Evolutionary conservation across 2,329 filamentous ascomycete species (phyloP).

Genomic region (Amylocarpus encephaloides): DNA sequence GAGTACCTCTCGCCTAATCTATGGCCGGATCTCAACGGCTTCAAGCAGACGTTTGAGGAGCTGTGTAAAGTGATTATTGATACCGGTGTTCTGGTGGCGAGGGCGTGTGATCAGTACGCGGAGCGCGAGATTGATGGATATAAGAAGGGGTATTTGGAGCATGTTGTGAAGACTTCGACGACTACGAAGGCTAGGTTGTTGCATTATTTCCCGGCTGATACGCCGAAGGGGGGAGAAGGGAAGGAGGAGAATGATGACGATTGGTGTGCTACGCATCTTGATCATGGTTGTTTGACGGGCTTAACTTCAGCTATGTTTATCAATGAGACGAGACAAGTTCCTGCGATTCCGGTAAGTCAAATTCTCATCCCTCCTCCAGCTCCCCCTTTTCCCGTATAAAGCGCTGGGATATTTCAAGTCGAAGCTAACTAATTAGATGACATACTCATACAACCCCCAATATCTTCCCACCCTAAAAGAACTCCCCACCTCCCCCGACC

Average conservation of each 20-base stretch:
- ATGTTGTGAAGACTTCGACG: slow-evolving; percentile 75
- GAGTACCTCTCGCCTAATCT: slow-evolving; percentile 88
- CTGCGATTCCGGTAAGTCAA: slow-evolving; percentile 26
- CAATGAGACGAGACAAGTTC: slow-evolving; percentile 55
- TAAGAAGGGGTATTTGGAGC: slow-evolving; percentile 71
- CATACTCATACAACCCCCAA: slow-evolving; percentile 27
- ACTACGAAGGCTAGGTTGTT: slow-evolving; percentile 87
- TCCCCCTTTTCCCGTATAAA: too few relatives aligned
- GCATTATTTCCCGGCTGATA: slow-evolving; percentile 77
- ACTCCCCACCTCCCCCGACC: slow-evolving; percentile 70
- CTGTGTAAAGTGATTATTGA: slow-evolving; percentile 85
- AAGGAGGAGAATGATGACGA: slow-evolving; percentile 60
- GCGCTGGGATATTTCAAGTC: too few relatives aligned
- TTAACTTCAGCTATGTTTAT: slow-evolving; percentile 95
- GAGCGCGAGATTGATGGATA: slow-evolving; percentile 72
- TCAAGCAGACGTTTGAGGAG: slow-evolving; percentile 63
- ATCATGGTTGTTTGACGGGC: slow-evolving; percentile 90
- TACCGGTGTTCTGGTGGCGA: slow-evolving; percentile 77
- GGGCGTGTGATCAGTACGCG: slow-evolving; percentile 85
- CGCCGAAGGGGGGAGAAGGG: slow-evolving; percentile 27
- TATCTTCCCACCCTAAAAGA: slow-evolving; percentile 55
- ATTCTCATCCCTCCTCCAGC: too few relatives aligned
- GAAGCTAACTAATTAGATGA: slow-evolving; percentile 8
- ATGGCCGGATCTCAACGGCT: slow-evolving; percentile 80
- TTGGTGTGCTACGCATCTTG: slow-evolving; percentile 89